Base-by-base conservation (phyloP, 1,284 basidiomycete species). In the Ustilago hordei region DNA sequence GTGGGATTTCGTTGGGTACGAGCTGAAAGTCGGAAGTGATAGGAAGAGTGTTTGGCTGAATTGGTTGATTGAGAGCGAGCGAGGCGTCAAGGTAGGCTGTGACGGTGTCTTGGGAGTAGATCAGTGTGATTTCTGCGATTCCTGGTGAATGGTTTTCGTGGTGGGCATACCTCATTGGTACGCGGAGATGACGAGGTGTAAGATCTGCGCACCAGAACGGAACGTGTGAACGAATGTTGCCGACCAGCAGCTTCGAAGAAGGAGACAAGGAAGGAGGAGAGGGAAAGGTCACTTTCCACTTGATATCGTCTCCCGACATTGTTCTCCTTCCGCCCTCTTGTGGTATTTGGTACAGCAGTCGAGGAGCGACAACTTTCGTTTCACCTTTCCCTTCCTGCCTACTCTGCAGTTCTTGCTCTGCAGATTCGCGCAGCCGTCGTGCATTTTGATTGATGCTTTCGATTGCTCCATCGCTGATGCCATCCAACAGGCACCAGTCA, bases 151-250 rank as follows among this genome's bases (percentile, higher is more conserved):
- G 50, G 23, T 81, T 81, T n/a, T 68, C 64, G 55, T 81, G 80
- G 28, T 58, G 45, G 2, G 66, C 55, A 9, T 70, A 55, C 35
- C 39, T 52, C 15, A 50, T 43, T 2, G 78, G 80, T 4, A 78
- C 80, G 50, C 68, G 60, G 5, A 55, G 48, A 2, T 64, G 23
- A 8, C 79, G 60, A 2, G 78, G 75, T 1, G 76, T 81, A 11
- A 80, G 50, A 47, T 81, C 80, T 3, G 78, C 67, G 53, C 79
- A 80, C 67, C 70, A 81, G 55, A 81, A 81, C 2, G 80, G 80
- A 3, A 70, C 71, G 11, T 57, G 59, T 13, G 70, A 66, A 32
- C 78, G 19, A 2, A 50, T 31, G 34, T 66, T 64, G 7, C 74
- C 75, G 1, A 65, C 48, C 0, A 53, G 57, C 35, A 63, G 17